Base-by-base conservation (phyloP, 163 green algal species). In the Chlamydomonas reinhardtii region DNA sequence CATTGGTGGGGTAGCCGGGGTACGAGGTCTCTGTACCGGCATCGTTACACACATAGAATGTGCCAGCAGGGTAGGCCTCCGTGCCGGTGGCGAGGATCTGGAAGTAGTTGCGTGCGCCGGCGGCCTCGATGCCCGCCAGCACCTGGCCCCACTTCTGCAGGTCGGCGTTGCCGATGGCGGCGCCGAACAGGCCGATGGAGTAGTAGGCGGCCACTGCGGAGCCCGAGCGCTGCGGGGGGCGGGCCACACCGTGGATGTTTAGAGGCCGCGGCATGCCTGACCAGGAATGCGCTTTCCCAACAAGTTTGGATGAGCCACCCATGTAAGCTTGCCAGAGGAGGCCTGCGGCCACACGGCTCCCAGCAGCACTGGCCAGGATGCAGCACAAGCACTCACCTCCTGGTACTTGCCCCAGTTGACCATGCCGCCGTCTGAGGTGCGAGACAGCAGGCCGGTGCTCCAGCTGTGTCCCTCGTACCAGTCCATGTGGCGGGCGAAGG, bases 151-250 rank as follows among this genome's bases (percentile, higher is more conserved):
- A 91, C 20, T 32, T 34, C 32, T 72, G 64, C 12, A 93, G 73
- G 17, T 29, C 29, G 0, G 62, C 4, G 76, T 93, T 71, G 61
- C 71, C 73, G 25, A 84, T 39, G 24, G 83, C 91, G 19, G 74
- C 8, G 0, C 86, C 91, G 27, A 89, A 66, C 32, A 94, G 86
- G 6, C 68, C 80, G 4, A 89, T 73, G 43, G 56, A 82, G 84
- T 93, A 93, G 79, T 94, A 94, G 5, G 91, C 81, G 22, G n/a
- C 48, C 22, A 85, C 78, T 0, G 66, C 78, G 9, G 48, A 1
- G 39, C 64, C 65, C 2, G 76, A 68, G 27, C 39, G 54, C 76
- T 84, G 64, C 27, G 48, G 14, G 29, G n/a, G 29, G 22, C 29
- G 29, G n/a, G n/a, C n/a, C n/a, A n/a, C n/a, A n/a, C n/a, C n/a